Evolutionary conservation across 2,329 filamentous ascomycete species (phyloP), one percentile per base, ranked within the genome.

Genomic region (Simplicillium sp.): DNA sequence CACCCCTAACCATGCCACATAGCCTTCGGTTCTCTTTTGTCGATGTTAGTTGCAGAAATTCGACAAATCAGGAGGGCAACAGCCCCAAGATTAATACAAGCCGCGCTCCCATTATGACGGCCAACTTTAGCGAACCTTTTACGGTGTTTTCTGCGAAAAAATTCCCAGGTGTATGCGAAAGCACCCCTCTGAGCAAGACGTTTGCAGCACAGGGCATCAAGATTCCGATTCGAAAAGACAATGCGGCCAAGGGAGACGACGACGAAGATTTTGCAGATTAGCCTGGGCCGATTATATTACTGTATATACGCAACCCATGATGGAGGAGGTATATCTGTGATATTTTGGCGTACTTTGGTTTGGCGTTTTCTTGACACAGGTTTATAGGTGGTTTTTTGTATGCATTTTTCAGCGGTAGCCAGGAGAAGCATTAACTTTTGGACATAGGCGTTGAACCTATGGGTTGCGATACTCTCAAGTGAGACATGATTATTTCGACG

Each of bases 101-200:
- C 42, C 81, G 80, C 47, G 85, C 86, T 0, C 86, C 86, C 0
- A 83, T 96, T 11, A 73, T 97, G 14, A 88, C 90, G 1, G 84
- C 82, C 8, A 82, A 80, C 52, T 97, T 90, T 63, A 94, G 86
- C 37, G 84, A 94, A 4, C 74, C 80, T 3, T 97, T 98, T 68
- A 86, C 87, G 40, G 92, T 98, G 25, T 97, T 84, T 64, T 94
- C 87, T 3, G 92, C 92, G 37, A 98, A 98, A 73, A 96, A 96
- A 56, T 98, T 98, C 61, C 92, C 92, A 0, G 92, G 92, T 33
- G 92, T 98, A 1, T 95, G 94, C 43, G 90, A 97, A 59, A 94
- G 85, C 60, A 98, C 92, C 0, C 65, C 80, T 4, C 67, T 97
- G 14, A 96, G 89, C 71, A 95, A 94, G 61, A 86, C 80, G 46